Evolutionary conservation across 2,329 filamentous ascomycete species (phyloP), one percentile per base, ranked within the genome.

Genomic region (Colletotrichum sp.): DNA sequence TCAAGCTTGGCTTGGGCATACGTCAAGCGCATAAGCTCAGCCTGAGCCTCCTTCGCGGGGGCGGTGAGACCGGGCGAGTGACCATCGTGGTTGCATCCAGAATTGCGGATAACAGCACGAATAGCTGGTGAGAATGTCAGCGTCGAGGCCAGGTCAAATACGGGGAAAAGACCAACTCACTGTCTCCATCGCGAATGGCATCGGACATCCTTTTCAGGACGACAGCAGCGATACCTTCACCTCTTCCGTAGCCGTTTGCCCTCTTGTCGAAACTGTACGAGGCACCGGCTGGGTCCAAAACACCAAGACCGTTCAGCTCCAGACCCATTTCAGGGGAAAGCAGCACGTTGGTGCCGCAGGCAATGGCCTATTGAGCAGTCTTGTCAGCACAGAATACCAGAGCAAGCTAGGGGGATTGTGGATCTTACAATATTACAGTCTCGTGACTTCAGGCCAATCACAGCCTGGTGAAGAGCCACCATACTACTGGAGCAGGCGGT

Each of bases 201-300:
- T 68, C 65, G 3, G 65, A 68, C 48, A 68, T n/a, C 48, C 65
- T 68, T 36, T 68, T 68, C 18, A 68, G 43, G 30, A 48, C 43
- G n/a, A 48, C 43, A 48, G 43, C 43, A 0, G 87, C 91, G 28
- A 90, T 85, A 1, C 92, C 92, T 79, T 94, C 92, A 2, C 92
- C 92, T 39, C 92, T 86, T 0, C 89, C 91, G 79, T 93, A 94
- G 1, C 93, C 93, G 75, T 90, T 89, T 16, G 90, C 92, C 4
- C 86, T 48, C n/a, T 48, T 48, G 10, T 48, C 43, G 43, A 48
- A 48, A n/a, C 67, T 63, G 12, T 48, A 43, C 5, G 68, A 70
- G 55, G 34, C 26, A 30, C 67, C n/a, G 14, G 34, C 55, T 4
- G 68, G 68, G 55, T 70, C 68, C 10, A 70, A 26, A 21, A 70